Conservation (phyloP, 805 yeast genomes). For the Zygoascus biomembranicola region DNA sequence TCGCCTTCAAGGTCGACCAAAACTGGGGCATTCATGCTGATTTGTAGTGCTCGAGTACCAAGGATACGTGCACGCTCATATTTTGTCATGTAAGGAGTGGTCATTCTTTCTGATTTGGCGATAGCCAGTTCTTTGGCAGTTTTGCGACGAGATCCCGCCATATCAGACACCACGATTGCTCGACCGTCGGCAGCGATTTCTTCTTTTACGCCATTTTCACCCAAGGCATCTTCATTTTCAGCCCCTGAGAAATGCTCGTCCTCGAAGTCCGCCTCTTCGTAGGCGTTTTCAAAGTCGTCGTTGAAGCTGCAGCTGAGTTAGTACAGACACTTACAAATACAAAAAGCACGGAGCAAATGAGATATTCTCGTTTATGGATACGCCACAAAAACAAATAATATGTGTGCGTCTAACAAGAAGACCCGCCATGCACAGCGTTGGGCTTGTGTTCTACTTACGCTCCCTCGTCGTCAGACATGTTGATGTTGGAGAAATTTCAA, state of each 20-base stretch:
- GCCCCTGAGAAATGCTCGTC: constrained; percentile 61
- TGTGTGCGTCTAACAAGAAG: neutral
- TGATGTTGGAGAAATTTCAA: neutral
- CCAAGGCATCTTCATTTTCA: constrained; percentile 50
- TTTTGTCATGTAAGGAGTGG: constrained; percentile 98
- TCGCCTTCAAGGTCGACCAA: constrained; percentile 98
- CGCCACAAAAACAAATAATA: neutral
- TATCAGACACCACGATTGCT: constrained; percentile 63
- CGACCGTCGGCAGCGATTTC: constrained; percentile 61
- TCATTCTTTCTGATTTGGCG: constrained; percentile 78
- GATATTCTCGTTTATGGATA: neutral
- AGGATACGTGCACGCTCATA: constrained; percentile 96
- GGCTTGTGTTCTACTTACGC: constrained; percentile 23
- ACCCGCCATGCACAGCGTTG: no score
- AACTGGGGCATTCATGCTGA: constrained; percentile 97
- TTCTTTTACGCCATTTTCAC: constrained; percentile 36
- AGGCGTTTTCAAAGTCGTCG: constrained; percentile 30
- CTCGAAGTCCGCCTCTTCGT: constrained; percentile 63
- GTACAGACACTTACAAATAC: neutral
- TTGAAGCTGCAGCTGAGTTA: constrained; percentile 39
- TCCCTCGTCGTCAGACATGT: constrained; percentile 38
- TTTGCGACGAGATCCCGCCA: constrained; percentile 44
- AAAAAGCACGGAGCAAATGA: neutral
- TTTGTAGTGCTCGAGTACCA: constrained; percentile 96
- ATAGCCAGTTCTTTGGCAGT: constrained; percentile 76